Evolutionary conservation across 2,329 filamentous ascomycete species (phyloP), one percentile per base, ranked within the genome.

Genomic region (Pseudocercospora vitis): DNA sequence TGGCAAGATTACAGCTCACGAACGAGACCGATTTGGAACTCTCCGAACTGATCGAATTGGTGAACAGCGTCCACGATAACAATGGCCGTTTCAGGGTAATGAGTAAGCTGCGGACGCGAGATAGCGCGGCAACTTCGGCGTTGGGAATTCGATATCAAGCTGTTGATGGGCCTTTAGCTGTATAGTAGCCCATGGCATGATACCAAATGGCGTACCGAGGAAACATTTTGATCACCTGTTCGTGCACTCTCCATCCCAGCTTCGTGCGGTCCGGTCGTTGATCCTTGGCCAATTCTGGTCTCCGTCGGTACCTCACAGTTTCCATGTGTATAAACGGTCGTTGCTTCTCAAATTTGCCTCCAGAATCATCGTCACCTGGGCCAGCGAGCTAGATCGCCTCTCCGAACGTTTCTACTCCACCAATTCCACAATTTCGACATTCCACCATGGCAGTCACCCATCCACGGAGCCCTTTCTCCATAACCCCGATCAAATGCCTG

Each of bases 21-120:
- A 35, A 37, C 12, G 46, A 48, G 11, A 35, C 29, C 12, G 46
- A 32, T 14, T 11, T 48, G 0, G 46, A 48, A 23, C 31, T 48
- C 5, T 48, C 29, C 2, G 46, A 48, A 35, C 21, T 48, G 12
- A 35, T 32, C 8, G 46, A 37, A 9, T 26, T 48, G 12, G 46
- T 48, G 2, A 32, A 48, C 8, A 37, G 31, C 19, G 31, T 48
- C 18, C 24, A 37, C 31, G 46, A 48, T 32, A 37, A 19, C 16
- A 23, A 48, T 23, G 46, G 46, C 46, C 26, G 18, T 3, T 24
- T 48, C 14, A 18, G 19, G 9, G 46, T 48, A 16, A 14, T 23
- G 11, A 48, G 33, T 21, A 32, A 48, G 23, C 37, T 40, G 11
- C 37, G 37, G 37, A 23, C 37, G 19, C 18, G 37, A 12, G 37